These are phyloP conservation scores for Endogone sp. DNA, from an alignment of 192 early-diverging fungal species.

Conservation along the genomic window DNA sequence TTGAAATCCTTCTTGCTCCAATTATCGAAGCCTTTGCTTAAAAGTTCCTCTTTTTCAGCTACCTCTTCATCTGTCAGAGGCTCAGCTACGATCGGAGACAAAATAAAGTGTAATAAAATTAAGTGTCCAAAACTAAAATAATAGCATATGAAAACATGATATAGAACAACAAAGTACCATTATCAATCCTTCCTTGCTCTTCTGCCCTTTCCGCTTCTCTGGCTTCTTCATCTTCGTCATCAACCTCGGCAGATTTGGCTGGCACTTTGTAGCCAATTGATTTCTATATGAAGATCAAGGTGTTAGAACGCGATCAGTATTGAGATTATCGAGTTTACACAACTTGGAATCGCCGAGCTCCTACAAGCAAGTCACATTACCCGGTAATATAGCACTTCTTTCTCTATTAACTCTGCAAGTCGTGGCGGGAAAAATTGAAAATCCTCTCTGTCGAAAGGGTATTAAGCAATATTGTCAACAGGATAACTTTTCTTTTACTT, in stretches of 20 bases:
- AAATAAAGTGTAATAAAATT: no score
- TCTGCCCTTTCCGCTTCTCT: slow-evolving; percentile 61
- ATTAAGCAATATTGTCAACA: not conserved
- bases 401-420: slow-evolving; percentile 75
- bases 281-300: no score
- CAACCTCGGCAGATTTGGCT: slow-evolving; percentile 33
- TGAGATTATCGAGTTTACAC: no score
- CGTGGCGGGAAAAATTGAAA: slow-evolving; percentile 91
- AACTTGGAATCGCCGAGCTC: no score
- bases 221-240: slow-evolving; percentile 21
- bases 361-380: no score
- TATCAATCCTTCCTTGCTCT: slow-evolving; percentile 84
- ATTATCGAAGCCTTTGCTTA: slow-evolving; percentile 73
- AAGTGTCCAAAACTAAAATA: not conserved
- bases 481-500: no score
- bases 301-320: no score
- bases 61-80: slow-evolving; percentile 87
- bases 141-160: not conserved
- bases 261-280: slow-evolving; percentile 70
- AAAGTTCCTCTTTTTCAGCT: slow-evolving; percentile 67
- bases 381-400: slow-evolving; percentile 71
- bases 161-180: slow-evolving; percentile 40
- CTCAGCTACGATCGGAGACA: no score
- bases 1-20: slow-evolving; percentile 92
- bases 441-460: slow-evolving; percentile 60